Evolutionary conservation across 352 stramenopile genomes (phyloP).

Genomic region (Globisporangium spiculum): DNA sequence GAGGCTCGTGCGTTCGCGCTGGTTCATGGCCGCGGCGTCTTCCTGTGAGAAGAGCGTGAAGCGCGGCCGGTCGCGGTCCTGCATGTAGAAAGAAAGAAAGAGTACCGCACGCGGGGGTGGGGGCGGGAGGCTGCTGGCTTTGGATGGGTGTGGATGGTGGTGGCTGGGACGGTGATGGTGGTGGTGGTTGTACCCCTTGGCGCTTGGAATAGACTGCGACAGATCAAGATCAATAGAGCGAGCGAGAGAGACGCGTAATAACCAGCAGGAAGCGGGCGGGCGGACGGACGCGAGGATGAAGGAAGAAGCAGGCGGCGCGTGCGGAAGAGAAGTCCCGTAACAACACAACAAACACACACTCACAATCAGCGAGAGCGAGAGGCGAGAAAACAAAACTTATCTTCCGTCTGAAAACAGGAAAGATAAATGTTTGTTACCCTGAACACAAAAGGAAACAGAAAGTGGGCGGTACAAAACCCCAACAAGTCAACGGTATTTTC

Average conservation of each 20-base stretch:
- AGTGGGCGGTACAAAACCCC: neutral
- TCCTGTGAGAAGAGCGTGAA: conserved; percentile 71
- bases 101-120: neutral
- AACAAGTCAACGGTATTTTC: neutral
- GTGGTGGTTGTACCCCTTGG: neutral
- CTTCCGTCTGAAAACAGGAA: neutral
- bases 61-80: conserved; percentile 43
- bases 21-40: conserved; percentile 68
- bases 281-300: neutral
- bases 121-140: neutral
- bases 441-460: neutral
- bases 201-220: neutral
- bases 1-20: conserved; percentile 55
- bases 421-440: neutral
- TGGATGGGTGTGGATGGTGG: neutral
- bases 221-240: neutral
- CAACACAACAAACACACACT: neutral
- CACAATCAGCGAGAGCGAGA: too few species aligned
- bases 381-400: too few species aligned
- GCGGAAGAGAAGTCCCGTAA: neutral
- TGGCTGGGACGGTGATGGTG: neutral
- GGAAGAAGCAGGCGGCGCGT: neutral
- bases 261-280: neutral
- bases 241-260: neutral
- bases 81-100: conserved; percentile 13